A percentile compares a stretch with the other conserved stretches of the same genome.
Conservation (phyloP, 2,329 filamentous ascomycete species). For the Atkinsonella hypoxylon region DNA sequence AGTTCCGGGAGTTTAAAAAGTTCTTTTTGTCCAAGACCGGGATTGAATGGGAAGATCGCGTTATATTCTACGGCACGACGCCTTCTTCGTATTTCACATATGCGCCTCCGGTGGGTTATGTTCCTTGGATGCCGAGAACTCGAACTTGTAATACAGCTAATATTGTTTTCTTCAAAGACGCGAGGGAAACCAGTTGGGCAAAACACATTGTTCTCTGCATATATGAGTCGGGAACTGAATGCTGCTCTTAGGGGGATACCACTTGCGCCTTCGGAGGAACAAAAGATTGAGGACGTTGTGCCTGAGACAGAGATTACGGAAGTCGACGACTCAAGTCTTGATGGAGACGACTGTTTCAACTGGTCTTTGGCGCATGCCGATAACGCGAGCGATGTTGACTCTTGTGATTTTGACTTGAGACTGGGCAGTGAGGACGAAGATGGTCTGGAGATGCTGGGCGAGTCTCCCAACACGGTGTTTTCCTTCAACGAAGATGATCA, state of each 20-base stretch:
- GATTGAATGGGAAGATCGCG: constrained; percentile 45
- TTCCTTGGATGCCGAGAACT: no score
- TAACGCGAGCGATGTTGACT: neutral
- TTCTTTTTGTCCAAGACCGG: constrained; percentile 49
- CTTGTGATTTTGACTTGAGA: neutral
- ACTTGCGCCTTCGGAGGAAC: neutral
- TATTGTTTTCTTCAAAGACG: constrained; percentile 12
- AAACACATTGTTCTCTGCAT: constrained; percentile 19
- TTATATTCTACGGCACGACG: constrained; percentile 22
- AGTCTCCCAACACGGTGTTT: neutral
- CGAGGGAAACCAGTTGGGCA: constrained; percentile 27
- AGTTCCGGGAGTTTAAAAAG: constrained; percentile 37
- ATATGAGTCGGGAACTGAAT: constrained; percentile 23
- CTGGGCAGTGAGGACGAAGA: neutral
- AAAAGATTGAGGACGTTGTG: neutral
- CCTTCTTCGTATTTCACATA: constrained; percentile 29
- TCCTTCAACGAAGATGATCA: neutral
- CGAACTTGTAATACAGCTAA: no score
- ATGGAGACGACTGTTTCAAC: neutral
- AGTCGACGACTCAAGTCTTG: neutral
- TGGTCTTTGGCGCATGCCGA: neutral
- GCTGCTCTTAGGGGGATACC: constrained; percentile 15
- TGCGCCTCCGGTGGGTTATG: constrained; percentile 30
- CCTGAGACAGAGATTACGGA: neutral
- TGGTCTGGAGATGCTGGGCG: neutral